These are phyloP conservation scores for Hysterium pulicare DNA, from an alignment of 2,329 filamentous ascomycete genomes.

Conservation along the genomic window DNA sequence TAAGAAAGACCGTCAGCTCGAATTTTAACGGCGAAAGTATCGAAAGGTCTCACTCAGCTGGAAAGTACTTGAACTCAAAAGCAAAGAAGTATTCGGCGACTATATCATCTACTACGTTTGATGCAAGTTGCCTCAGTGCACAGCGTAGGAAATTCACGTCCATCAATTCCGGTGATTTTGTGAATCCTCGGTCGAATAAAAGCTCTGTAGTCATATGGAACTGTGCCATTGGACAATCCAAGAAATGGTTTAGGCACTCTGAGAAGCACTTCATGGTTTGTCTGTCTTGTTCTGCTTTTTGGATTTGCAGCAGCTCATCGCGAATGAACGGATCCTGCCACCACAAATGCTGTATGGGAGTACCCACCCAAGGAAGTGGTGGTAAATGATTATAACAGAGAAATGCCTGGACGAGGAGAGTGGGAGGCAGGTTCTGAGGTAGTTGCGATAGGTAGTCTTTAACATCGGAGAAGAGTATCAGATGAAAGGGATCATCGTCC, in stretches of 20 bases:
- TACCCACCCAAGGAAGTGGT: constrained; percentile 36
- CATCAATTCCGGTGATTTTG: constrained; percentile 7
- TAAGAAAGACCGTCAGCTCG: not conserved
- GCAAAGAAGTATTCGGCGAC: constrained; percentile 70
- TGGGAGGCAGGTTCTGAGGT: constrained; percentile 35
- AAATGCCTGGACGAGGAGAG: constrained; percentile 65
- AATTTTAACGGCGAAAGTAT: not conserved
- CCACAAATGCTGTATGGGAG: constrained; percentile 34
- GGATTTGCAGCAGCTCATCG: constrained; percentile 32
- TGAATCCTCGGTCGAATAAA: constrained; percentile 24
- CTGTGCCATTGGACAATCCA: constrained; percentile 10
- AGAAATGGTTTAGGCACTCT: constrained; percentile 9
- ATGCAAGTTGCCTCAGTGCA: constrained; percentile 57
- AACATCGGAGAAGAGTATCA: constrained; percentile 78
- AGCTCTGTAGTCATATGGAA: constrained; percentile 23
- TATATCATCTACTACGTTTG: constrained; percentile 37
- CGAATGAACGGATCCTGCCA: constrained; percentile 54
- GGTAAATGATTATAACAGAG: constrained; percentile 49
- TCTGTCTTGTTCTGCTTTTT: constrained; percentile 13
- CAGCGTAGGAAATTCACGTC: constrained; percentile 18
- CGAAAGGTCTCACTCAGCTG: constrained; percentile 24
- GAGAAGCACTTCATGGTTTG: constrained; percentile 2
- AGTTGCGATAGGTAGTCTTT: constrained; percentile 55
- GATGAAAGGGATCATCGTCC: constrained; percentile 78
- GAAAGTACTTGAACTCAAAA: constrained; percentile 58